phyloP scores from a whole-genome alignment of 2,329 filamentous ascomycete genomes.

The Monosporascus sp. region DNA sequence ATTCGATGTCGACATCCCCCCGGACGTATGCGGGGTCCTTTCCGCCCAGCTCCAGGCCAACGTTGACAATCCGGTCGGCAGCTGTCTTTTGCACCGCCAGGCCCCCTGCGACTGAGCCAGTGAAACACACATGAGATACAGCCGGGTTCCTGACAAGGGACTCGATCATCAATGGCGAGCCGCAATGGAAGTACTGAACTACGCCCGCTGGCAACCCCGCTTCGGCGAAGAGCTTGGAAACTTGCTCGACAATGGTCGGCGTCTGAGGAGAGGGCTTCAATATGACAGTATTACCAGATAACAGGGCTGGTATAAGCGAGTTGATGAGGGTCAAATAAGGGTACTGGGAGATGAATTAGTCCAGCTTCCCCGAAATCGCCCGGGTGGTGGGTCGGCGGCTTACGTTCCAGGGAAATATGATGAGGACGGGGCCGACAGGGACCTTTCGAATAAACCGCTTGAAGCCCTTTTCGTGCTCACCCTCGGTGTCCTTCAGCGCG shows the following conservation, averaged over 20 bases:
- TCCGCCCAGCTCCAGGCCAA: constrained; percentile 87
- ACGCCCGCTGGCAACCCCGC: constrained; percentile 80
- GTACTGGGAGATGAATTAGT: constrained; percentile 53
- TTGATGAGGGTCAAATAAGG: constrained; percentile 93
- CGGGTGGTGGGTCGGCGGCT: constrained; percentile 26
- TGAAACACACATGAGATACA: constrained; percentile 83
- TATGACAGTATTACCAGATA: constrained; percentile 86
- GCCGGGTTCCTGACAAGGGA: constrained; percentile 70
- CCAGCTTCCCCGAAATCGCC: neutral
- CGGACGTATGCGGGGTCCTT: constrained; percentile 93
- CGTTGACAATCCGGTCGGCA: constrained; percentile 74
- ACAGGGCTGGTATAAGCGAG: constrained; percentile 83
- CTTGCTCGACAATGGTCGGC: constrained; percentile 82
- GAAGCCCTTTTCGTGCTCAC: constrained; percentile 82
- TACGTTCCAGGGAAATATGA: constrained; percentile 96
- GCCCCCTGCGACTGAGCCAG: constrained; percentile 84
- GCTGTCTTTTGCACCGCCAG: constrained; percentile 81
- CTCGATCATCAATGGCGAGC: constrained; percentile 71
- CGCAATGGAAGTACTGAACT: constrained; percentile 88
- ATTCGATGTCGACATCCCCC: constrained; percentile 77
- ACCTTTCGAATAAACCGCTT: constrained; percentile 85
- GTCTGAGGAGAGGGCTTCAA: constrained; percentile 94
- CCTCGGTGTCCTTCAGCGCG: constrained; percentile 71
- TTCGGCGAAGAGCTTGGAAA: constrained; percentile 68
- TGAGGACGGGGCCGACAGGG: constrained; percentile 78